Base-by-base conservation (phyloP, 75 land plant genomes). In the Azolla pinnata region DNA sequence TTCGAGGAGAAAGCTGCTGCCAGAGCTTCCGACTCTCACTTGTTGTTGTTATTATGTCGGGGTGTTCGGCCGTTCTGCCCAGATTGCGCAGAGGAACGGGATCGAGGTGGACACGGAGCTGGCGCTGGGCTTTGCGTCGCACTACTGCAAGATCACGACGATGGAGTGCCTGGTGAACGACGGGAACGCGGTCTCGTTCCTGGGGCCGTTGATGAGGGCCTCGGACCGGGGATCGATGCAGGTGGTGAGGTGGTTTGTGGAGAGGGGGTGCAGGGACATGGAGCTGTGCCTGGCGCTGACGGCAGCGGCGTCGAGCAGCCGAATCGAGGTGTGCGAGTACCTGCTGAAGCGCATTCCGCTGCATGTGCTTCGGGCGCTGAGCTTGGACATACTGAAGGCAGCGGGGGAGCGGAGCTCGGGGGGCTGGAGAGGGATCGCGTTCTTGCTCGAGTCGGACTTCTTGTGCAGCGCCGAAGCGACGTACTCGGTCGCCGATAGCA, bases 131-230 rank as follows among this genome's bases (percentile, higher is more conserved):
- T 90, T 90, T 78, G 97, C 97, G 19, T 90, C 97, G 4, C 88
- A 90, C 62, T 90, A 87, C 33, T 65, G 86, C 64, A 90, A 90
- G 63, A 81, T 84, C 21, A 70, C 75, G 29, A 90, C 97, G 0
- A 90, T 90, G 97, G 86, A 87, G 51, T 90, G 91, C 69, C 65
- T 90, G 33, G 97, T 90, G 34, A 88, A 79, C 30, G 92, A 87
- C 50, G 97, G 88, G 18, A 75, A 79, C 54, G 85, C 97, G 23
- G 67, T 67, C n/a, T 81, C 88, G 20, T 84, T 90, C 50, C 51
- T 90, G 47, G 97, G 97, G 8, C 97, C 97, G 18, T 67, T 90
- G 20, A 87, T 87, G 97, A 63, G 97, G 65, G 97, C 97, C 29
- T 81, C 97, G 18, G 97, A 90, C 63, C 60, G 95, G 53, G 97